These are phyloP conservation scores for Pholiota molesta DNA, from an alignment of 768 basidiomycete genomes.

Conservation along the genomic window DNA sequence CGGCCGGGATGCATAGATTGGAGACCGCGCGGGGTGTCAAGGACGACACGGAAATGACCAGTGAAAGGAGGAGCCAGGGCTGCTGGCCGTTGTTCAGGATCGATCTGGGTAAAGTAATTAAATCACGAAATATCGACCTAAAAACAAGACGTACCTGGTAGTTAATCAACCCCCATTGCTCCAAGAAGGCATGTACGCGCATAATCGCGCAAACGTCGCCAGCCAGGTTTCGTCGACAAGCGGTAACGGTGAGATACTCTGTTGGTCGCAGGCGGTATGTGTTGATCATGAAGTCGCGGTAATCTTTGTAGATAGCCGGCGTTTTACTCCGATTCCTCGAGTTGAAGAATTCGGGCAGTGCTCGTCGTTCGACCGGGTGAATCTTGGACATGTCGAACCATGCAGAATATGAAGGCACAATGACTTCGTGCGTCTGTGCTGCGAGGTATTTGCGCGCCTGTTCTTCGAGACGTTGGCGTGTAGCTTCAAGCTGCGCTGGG, in stretches of 20 bases:
- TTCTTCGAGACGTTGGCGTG: conserved; percentile 77
- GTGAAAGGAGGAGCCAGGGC: conserved; percentile 96
- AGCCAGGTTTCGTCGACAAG: conserved; percentile 92
- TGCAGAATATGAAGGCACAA: conserved; percentile 95
- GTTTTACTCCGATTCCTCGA: conserved; percentile 94
- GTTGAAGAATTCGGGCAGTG: conserved; percentile 98
- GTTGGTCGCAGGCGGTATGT: conserved; percentile 92
- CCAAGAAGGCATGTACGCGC: conserved; percentile 98
- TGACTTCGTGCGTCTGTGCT: conserved; percentile 94
- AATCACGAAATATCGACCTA: conserved; percentile 9
- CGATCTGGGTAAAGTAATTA: conserved; percentile 62
- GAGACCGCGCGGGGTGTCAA: conserved; percentile 95
- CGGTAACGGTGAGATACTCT: conserved; percentile 97
- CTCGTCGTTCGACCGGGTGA: conserved; percentile 88
- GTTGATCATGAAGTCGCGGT: conserved; percentile 99
- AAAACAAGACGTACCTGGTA: conserved; percentile 74
- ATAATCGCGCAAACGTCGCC: conserved; percentile 99
- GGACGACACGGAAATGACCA: conserved; percentile 96
- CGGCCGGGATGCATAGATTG: conserved; percentile 91
- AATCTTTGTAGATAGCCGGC: conserved; percentile 97
- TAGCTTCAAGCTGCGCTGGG: conserved; percentile 80
- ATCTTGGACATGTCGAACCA: conserved; percentile 98
- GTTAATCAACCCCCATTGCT: conserved; percentile 99
- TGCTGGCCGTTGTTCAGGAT: conserved; percentile 94
- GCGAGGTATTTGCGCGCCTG: conserved; percentile 94